Base-by-base conservation (phyloP, 108 stramenopile species). In the Nannochloropsis salina region DNA sequence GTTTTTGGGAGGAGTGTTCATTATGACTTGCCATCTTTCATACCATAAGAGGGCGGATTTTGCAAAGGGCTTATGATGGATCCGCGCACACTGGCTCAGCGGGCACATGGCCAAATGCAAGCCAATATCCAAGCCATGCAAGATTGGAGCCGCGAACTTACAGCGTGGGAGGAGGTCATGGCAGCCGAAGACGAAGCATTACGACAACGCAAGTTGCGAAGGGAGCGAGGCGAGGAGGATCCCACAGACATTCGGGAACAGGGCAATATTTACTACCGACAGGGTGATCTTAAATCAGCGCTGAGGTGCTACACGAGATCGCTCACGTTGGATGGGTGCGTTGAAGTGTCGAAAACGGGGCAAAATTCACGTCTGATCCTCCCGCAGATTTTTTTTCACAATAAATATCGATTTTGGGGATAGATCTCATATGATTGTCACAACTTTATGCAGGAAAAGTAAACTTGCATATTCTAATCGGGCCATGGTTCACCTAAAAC, bases 131-230 rank as follows among this genome's bases (percentile, higher is more conserved):
- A 74, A n/a, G 61, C 61, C 0, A 8, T 74, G 61, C 61, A 74
- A 74, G 61, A 74, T n/a, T 74, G 61, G 20, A 74, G 20, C 20
- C 61, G 61, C 20, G 61, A 74, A n/a, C 61, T 74, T 74, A n/a
- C n/a, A 15, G 61, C 61, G 61, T 74, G 61, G 61, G 61, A 74
- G 61, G 61, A 74, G 61, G 61, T 74, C 61, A 74, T 74, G 61
- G 61, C 61, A n/a, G 61, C 61, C 61, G 3, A 74, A 74, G 61
- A 74, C 61, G 61, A 74, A n/a, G 61, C 61, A 15, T n/a, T 74
- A 74, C 4, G 61, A 74, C 61, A 74, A 8, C 61, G 6, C 15
- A 74, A 74, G n/a, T 74, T 74, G 6, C 15, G 61, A n/a, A 74
- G 61, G 61, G 61, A 74, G 6, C 61, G 61, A 74, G 61, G 61